phyloP scores from a whole-genome alignment of 768 basidiomycete genomes.

The Kwoniella botswanensis region DNA sequence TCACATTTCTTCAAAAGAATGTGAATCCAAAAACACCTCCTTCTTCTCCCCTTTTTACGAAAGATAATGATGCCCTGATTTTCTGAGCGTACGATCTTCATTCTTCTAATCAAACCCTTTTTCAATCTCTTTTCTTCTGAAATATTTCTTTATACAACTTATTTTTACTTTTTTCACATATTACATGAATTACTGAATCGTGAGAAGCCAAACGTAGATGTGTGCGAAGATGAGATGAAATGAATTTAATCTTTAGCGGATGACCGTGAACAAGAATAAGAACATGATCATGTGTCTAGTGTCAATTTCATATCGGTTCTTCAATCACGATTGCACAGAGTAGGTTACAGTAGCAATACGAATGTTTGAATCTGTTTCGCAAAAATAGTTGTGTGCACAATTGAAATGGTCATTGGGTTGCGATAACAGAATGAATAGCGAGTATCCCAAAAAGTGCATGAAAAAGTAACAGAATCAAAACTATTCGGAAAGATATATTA shows the following conservation, averaged over 20 bases:
- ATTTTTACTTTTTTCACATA: neutral
- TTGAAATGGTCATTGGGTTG: no score
- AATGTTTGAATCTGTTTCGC: no score
- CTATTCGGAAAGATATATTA: neutral
- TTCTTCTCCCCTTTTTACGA: neutral
- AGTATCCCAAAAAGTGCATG: neutral
- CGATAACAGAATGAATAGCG: neutral
- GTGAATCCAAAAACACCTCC: neutral
- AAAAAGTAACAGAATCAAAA: neutral
- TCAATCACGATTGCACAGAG: no score
- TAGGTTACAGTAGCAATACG: no score
- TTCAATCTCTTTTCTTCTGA: no score
- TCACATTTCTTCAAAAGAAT: neutral
- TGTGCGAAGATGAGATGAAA: neutral
- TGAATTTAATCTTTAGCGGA: neutral
- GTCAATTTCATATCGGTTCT: no score
- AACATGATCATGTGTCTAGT: no score
- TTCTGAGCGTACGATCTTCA: slow-evolving; percentile 1
- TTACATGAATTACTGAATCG: neutral
- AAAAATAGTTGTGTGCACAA: no score
- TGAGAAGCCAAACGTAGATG: neutral
- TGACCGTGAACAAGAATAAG: neutral
- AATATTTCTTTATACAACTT: neutral
- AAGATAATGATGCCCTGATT: neutral
- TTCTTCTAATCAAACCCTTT: neutral